phyloP scores from a whole-genome alignment of 2,329 filamentous ascomycete genomes.

The Fusarium sp. region DNA sequence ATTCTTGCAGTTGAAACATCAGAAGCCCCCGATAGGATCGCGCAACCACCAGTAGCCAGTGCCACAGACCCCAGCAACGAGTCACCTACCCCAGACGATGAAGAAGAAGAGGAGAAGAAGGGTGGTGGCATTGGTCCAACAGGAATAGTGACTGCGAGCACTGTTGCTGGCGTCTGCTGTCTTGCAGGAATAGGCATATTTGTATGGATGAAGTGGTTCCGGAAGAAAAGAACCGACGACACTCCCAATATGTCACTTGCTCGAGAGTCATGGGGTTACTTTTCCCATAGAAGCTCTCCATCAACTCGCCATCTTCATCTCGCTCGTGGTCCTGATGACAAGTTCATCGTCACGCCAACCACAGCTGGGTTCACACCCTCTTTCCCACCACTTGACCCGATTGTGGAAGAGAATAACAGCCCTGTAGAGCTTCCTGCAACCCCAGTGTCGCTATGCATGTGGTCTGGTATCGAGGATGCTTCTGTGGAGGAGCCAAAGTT shows the following conservation, averaged over 20 bases:
- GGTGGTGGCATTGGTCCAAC: constrained; percentile 26
- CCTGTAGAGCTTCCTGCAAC: constrained; percentile 45
- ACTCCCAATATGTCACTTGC: constrained; percentile 10
- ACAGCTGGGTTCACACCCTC: constrained; percentile 37
- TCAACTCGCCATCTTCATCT: constrained; percentile 35
- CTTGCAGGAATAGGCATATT: constrained; percentile 39
- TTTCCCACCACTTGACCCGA: constrained; percentile 8
- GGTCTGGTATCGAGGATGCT: constrained; percentile 42
- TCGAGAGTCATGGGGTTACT: constrained; percentile 38
- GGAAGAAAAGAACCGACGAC: constrained; percentile 25
- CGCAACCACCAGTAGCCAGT: constrained; percentile 20
- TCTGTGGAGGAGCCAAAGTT: constrained; percentile 43
- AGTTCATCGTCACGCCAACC: constrained; percentile 42
- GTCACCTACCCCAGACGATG: constrained; percentile 13
- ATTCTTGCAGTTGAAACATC: constrained; percentile 36
- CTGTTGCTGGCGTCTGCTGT: constrained; percentile 42
- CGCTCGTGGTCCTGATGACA: constrained; percentile 41
- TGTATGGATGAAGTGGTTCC: constrained; percentile 44
- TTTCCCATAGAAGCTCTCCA: constrained; percentile 29
- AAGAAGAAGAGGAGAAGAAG: constrained; percentile 10
- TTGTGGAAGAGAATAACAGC: constrained; percentile 10
- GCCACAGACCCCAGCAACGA: constrained; percentile 17
- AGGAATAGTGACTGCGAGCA: constrained; percentile 39
- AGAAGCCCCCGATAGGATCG: constrained; percentile 16
- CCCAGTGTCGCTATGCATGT: constrained; percentile 45